These are phyloP conservation scores for Phaeodactylum tricornutum DNA, from an alignment of 108 stramenopile species.

Conservation along the genomic window DNA sequence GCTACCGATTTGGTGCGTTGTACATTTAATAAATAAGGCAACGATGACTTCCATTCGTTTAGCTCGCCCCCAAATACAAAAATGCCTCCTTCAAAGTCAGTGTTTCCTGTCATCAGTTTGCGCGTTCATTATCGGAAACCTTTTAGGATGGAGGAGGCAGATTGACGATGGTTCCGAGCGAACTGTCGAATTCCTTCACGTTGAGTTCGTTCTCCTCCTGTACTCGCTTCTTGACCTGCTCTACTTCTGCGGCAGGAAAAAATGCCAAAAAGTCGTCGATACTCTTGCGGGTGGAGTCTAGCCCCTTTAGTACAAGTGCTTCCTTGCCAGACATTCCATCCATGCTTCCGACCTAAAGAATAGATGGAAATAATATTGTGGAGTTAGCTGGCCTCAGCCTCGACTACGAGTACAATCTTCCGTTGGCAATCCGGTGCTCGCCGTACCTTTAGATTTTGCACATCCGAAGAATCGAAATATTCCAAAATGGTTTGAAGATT, in stretches of 20 bases:
- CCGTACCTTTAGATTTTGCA: conserved; percentile 71
- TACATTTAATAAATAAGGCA: too few species aligned
- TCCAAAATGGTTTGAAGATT: conserved; percentile 76
- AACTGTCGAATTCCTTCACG: conserved; percentile 63
- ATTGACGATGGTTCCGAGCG: conserved; percentile 63
- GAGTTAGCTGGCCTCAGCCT: too few species aligned
- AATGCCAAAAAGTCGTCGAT: conserved; percentile 71
- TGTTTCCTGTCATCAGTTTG: too few species aligned
- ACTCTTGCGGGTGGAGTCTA: conserved; percentile 40
- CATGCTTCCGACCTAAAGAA: conserved; percentile 23
- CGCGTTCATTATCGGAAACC: too few species aligned
- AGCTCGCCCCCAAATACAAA: too few species aligned
- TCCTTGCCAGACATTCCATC: conserved; percentile 56
- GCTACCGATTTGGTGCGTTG: too few species aligned
- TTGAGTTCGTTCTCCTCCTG: conserved; percentile 73
- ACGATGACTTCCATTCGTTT: too few species aligned
- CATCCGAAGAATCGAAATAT: conserved; percentile 80
- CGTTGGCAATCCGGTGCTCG: neutral
- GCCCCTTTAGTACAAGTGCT: conserved; percentile 53
- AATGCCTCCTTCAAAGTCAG: too few species aligned
- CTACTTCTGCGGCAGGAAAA: conserved; percentile 52
- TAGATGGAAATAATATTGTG: too few species aligned
- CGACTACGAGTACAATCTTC: too few species aligned
- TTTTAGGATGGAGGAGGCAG: too few species aligned
- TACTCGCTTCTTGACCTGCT: conserved; percentile 31